Conservation (phyloP, 2,329 filamentous ascomycete species). For the Blastomyces silverae region DNA sequence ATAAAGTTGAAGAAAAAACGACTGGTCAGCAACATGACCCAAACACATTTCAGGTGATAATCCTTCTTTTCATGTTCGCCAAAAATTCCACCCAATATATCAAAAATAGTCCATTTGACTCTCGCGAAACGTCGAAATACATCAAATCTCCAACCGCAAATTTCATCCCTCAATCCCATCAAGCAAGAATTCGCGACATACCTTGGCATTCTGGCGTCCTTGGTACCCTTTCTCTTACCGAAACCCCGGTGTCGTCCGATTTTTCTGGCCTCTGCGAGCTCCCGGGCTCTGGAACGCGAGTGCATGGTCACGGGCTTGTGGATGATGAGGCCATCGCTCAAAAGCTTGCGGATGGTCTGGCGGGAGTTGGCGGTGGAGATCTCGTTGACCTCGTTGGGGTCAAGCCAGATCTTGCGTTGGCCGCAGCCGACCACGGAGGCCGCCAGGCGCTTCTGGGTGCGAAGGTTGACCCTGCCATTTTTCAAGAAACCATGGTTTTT, state of each 20-base stretch:
- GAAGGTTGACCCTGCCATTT: constrained; percentile 85
- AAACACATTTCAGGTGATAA: background rate
- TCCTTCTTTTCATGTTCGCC: background rate
- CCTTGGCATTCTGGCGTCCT: constrained; percentile 98
- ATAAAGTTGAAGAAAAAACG: constrained; percentile 32
- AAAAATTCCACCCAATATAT: background rate
- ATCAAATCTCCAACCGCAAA: background rate
- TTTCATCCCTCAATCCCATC: background rate
- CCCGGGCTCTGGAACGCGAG: constrained; percentile 92
- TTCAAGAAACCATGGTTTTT: constrained; percentile 21
- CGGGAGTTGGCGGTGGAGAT: constrained; percentile 99
- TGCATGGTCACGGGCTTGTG: constrained; percentile 99
- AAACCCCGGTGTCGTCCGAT: constrained; percentile 98
- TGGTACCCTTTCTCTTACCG: constrained; percentile 99
- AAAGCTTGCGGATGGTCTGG: constrained; percentile 99
- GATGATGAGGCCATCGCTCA: constrained; percentile 99
- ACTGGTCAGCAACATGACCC: constrained; percentile 24
- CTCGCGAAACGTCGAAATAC: background rate
- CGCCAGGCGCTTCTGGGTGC: constrained; percentile 99
- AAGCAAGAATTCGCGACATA: constrained; percentile 47
- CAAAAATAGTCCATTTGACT: background rate
- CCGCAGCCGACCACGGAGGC: constrained; percentile 97
- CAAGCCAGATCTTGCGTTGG: constrained; percentile 99
- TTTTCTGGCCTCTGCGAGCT: constrained; percentile 87
- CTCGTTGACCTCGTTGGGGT: constrained; percentile 98